These are phyloP conservation scores for Metschnikowia reukaufii DNA, from an alignment of 805 yeast genomes.

Conservation along the genomic window DNA sequence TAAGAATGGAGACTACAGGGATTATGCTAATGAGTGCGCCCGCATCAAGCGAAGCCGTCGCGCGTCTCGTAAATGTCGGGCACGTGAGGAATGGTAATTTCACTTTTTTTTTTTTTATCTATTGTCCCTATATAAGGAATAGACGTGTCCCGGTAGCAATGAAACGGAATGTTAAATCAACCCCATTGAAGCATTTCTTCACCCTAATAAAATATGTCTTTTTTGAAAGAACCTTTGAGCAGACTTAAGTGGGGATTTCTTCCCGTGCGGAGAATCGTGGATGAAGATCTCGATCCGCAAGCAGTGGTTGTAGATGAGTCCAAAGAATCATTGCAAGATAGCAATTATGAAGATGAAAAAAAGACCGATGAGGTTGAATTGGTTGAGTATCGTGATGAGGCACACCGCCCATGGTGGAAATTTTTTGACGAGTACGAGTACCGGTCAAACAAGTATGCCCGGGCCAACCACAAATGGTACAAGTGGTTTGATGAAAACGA, in stretches of 20 bases:
- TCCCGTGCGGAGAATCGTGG: constrained; percentile 35
- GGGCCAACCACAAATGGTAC: constrained; percentile 26
- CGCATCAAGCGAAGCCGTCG: no score
- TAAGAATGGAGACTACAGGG: no score
- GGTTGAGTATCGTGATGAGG: constrained; percentile 52
- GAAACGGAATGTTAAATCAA: background rate
- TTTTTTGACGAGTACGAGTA: constrained; percentile 41
- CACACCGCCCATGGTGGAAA: constrained; percentile 50
- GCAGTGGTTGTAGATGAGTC: background rate
- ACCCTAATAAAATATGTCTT: constrained; percentile 4
- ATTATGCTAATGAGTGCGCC: no score
- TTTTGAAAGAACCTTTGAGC: constrained; percentile 16
- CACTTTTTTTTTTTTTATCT: background rate
- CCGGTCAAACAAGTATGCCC: constrained; percentile 20
- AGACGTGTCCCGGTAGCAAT: background rate
- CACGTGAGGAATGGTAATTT: background rate
- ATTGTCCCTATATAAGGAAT: background rate
- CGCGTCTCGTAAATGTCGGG: background rate
- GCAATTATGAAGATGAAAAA: constrained; percentile 13
- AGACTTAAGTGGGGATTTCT: constrained; percentile 35
- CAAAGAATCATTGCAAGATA: constrained; percentile 12
- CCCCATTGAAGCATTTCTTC: background rate
- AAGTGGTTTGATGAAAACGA: constrained; percentile 30
- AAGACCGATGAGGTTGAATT: background rate
- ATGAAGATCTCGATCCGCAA: constrained; percentile 23